These are phyloP conservation scores for Teratosphaeria gauchensis DNA, from an alignment of 2,329 filamentous ascomycete genomes.

Conservation along the genomic window DNA sequence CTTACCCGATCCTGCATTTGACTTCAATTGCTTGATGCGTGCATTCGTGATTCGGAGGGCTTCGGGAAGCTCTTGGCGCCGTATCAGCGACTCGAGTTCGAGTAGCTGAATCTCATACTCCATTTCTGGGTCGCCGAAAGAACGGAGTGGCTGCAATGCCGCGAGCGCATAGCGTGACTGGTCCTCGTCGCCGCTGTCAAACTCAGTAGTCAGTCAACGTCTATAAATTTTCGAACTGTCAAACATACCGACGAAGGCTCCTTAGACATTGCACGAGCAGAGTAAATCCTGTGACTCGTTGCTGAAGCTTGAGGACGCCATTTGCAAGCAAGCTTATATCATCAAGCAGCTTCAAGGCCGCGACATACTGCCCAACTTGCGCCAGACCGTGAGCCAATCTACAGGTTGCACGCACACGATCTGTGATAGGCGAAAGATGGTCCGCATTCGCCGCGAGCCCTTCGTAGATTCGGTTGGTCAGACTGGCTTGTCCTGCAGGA, in stretches of 20 bases:
- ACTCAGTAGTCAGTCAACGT: neutral
- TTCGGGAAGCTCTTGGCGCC: slow-evolving; percentile 40
- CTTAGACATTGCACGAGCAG: slow-evolving; percentile 56
- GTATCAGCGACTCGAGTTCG: slow-evolving; percentile 50
- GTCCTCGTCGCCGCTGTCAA: slow-evolving; percentile 36
- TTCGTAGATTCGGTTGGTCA: slow-evolving; percentile 47
- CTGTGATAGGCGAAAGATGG: slow-evolving; percentile 58
- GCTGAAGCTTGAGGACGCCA: slow-evolving; percentile 66
- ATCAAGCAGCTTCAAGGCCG: slow-evolving; percentile 54
- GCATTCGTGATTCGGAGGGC: slow-evolving; percentile 48
- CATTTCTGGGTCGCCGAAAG: slow-evolving; percentile 46
- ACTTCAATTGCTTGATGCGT: slow-evolving; percentile 41
- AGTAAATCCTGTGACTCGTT: slow-evolving; percentile 60
- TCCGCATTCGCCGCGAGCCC: slow-evolving; percentile 67
- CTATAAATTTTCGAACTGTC: neutral
- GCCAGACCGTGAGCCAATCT: slow-evolving; percentile 58
- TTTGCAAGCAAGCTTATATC: slow-evolving; percentile 51
- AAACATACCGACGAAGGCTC: slow-evolving; percentile 45
- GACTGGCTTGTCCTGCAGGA: slow-evolving; percentile 48
- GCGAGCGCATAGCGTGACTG: slow-evolving; percentile 38
- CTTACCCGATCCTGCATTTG: slow-evolving; percentile 21
- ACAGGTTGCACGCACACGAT: slow-evolving; percentile 65
- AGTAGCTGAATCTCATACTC: slow-evolving; percentile 49
- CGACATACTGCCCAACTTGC: slow-evolving; percentile 59
- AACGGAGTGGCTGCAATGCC: slow-evolving; percentile 42